Evolutionary conservation across 306 rosid species (phyloP), one percentile per base, ranked within the genome.

Genomic region (Prosopis cineraria): DNA sequence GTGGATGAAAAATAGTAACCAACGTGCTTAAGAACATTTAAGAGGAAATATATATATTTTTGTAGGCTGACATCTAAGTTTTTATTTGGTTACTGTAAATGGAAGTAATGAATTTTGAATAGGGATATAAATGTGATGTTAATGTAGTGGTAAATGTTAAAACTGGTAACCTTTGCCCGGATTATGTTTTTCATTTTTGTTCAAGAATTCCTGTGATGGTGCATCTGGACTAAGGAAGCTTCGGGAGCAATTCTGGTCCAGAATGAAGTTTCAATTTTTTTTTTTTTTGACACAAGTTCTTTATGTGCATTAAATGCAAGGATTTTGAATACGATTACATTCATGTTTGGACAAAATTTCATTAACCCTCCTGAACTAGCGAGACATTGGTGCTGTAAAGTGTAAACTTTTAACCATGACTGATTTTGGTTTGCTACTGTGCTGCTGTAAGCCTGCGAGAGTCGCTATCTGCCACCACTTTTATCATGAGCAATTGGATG

Each of bases 1-100:
- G 52, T 67, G 50, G 41, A 77, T 27, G 41, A 74, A 67, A 52
- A 56, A 25, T 22, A 13, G 64, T 41, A 62, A 58, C 59, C 27
- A 29, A 29, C 22, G 27, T 20, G 52, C 55, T 14, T 48, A 29
- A 22, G 27, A 63, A 41, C 53, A 30, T n/a, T 48, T 7, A 65
- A 10, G 14, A 24, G 75, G 29, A 50, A 24, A 52, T 27, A 12
- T 37, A 41, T 47, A 55, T 43, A 63, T 48, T 53, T 50, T 39
- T 39, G n/a, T n/a, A 34, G 74, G 52, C 19, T 48, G 68, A 70
- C 31, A 71, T 24, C 70, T 36, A 64, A 78, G 7, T 59, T 44
- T 53, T 71, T 12, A 12, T 45, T 69, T 52, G 48, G 41, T 40
- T 73, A 48, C 36, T 55, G 19, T 53, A 34, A 59, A 39, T 31